Percentiles rank a stretch among this genome's conserved stretches.
These are phyloP conservation scores for Zasmidium cellare DNA, from an alignment of 2,329 filamentous ascomycete species.

Conservation along the genomic window DNA sequence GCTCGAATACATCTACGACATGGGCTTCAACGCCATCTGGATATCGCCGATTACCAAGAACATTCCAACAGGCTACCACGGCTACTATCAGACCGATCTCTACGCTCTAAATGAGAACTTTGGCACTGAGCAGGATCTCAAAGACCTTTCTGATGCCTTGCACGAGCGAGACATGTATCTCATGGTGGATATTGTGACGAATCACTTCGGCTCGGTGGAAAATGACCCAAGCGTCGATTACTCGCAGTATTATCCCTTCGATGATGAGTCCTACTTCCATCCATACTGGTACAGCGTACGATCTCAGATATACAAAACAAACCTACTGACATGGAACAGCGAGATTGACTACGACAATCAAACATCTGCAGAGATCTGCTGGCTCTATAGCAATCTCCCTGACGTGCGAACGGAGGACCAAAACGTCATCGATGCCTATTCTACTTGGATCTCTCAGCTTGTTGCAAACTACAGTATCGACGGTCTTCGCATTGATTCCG, in stretches of 20 bases:
- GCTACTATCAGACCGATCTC: slow-evolving; percentile 26
- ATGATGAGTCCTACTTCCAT: slow-evolving; percentile 48
- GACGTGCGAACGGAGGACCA: slow-evolving; percentile 59
- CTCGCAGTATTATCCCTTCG: slow-evolving; percentile 40
- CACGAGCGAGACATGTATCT: slow-evolving; percentile 50
- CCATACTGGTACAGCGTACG: too few relatives aligned
- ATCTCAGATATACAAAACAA: too few relatives aligned
- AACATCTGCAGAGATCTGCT: slow-evolving; percentile 45
- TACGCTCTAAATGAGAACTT: slow-evolving; percentile 46
- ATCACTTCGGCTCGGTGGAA: slow-evolving; percentile 41
- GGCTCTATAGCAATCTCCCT: slow-evolving; percentile 57
- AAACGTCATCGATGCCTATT: slow-evolving; percentile 51
- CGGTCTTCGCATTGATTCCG: slow-evolving; percentile 33
- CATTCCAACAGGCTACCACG: slow-evolving; percentile 44
- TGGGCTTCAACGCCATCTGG: slow-evolving; percentile 41
- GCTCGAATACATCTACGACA: slow-evolving; percentile 42
- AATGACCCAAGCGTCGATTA: slow-evolving; percentile 30
- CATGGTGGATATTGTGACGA: slow-evolving; percentile 53
- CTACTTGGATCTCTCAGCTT: slow-evolving; percentile 58
- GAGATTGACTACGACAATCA: slow-evolving; percentile 54
- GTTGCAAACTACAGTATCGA: slow-evolving; percentile 62
- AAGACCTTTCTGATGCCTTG: slow-evolving; percentile 43
- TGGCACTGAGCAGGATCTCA: slow-evolving; percentile 46
- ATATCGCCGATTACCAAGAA: slow-evolving; percentile 45
- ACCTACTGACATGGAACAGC: slow-evolving; percentile 60